Evolutionary conservation across 345 rosid genomes (phyloP), one percentile per base, ranked within the genome.

Genomic region (Camelina neglecta): DNA sequence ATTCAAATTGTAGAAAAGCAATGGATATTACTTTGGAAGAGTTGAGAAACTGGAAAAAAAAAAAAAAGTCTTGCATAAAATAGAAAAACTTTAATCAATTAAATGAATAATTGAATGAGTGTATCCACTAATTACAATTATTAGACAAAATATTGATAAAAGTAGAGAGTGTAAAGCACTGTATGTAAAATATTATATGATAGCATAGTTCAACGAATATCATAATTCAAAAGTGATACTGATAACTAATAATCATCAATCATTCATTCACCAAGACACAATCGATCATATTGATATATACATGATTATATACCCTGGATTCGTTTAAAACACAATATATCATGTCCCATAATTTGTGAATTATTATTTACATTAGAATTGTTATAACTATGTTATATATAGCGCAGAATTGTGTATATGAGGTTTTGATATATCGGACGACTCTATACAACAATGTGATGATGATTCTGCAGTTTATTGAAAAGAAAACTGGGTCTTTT

Each of bases 121-220:
- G 80, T 54, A 45, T 45, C 75, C 80, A 69, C 75, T 69, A 63
- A 55, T 62, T 70, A 62, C 44, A 76, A 11, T 44, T 13, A 39
- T 60, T 38, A 0, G 33, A 54, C 53, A n/a, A 15, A 42, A n/a
- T 42, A 31, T 24, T 7, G 26, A n/a, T 60, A 51, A 68, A 75
- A 35, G 64, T 54, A 24, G 9, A 31, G 55, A 51, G 64, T 55
- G 53, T 54, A 44, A 54, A 51, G 57, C 65, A 69, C 1, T 45
- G 63, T 54, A 23, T 33, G 75, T 44, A 74, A 60, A 26, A 75
- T 20, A 61, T 18, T 18, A 42, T 48, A 75, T 53, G 56, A 31
- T 68, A 75, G 4, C 74, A 53, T 60, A 53, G 49, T 75, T 61
- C 69, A 69, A 11, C 44, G 69, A 75, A 75, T 69, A 51, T 51